Base-by-base conservation (phyloP, 345 rosid species). In the Acer campestre region DNA sequence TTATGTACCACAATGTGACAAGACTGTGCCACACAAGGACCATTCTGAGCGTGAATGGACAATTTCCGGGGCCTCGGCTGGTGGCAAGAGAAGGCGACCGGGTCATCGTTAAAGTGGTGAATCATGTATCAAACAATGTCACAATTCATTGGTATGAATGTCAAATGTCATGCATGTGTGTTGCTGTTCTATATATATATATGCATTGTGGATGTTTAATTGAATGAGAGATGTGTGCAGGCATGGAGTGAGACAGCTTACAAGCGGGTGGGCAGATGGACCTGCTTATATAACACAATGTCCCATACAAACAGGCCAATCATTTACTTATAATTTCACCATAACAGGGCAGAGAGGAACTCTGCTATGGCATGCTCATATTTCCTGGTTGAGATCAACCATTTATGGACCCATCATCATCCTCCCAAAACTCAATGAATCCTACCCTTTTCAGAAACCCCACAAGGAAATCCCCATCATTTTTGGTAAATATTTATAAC, bases 291-390 rank as follows among this genome's bases (percentile, higher is more conserved):
- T 89, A 42, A 88, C 93, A 1, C 93, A 91, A 27, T 89, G 91
- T 80, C 94, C 93, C 3, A 89, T 91, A 48, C 91, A 84, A 67
- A 81, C 87, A 44, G 81, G 83, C 71, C 89, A 86, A 70, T 79
- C 80, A 3, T 91, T 74, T 76, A 76, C 76, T 0, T 86, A 88
- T 80, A 91, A 85, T 77, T 91, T 91, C 88, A 91, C 93, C 40
- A 76, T 86, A 31, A 80, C 82, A 14, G 95, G 90, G 22, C 92
- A 89, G 70, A 83, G 90, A 79, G 93, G 93, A 67, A 89, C 95
- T 42, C 81, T 89, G 7, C 81, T 77, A 3, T 95, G 90, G 87
- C 97, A 93, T 79, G 95, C 94, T 71, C 98, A 95, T 75, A 67
- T 80, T 31, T 84, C 90, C 20, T 89, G 93, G 93, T 77, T 91